These are phyloP conservation scores for Trichosporon inkin DNA, from an alignment of 1,284 basidiomycete species.

Conservation along the genomic window DNA sequence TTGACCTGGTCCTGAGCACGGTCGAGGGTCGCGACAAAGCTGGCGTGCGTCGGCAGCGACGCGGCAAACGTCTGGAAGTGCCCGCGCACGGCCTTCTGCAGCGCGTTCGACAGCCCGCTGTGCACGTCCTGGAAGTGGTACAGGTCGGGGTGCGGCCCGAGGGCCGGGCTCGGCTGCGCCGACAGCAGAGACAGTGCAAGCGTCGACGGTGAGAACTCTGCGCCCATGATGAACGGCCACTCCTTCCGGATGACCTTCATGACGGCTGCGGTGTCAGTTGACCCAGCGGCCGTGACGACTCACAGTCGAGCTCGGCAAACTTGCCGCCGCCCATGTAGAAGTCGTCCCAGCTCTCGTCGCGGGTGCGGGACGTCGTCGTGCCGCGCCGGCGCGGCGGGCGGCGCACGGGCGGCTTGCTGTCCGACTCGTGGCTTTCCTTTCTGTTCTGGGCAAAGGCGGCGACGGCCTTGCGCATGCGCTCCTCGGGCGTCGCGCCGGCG, in stretches of 20 bases:
- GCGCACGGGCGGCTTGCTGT: constrained; percentile 5
- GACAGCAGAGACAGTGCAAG: constrained; percentile 81
- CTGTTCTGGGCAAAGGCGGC: constrained; percentile 42
- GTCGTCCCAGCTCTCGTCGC: constrained; percentile 29
- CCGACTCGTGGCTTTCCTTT: constrained; percentile 13
- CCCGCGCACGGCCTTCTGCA: constrained; percentile 56
- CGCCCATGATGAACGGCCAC: constrained; percentile 82
- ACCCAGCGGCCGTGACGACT: constrained; percentile 10
- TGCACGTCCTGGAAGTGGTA: constrained; percentile 40
- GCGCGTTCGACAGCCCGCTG: constrained; percentile 36
- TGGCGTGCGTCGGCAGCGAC: constrained; percentile 78
- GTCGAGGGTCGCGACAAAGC: constrained; percentile 65
- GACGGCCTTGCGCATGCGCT: constrained; percentile 36
- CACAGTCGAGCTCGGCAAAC: constrained; percentile 49
- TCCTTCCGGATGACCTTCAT: constrained; percentile 78
- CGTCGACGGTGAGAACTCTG: constrained; percentile 89
- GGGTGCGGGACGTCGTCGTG: constrained; percentile 15
- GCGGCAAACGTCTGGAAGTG: constrained; percentile 90
- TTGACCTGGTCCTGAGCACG: constrained; percentile 68
- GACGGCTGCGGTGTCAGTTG: constrained; percentile 58
- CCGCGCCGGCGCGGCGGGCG: constrained; percentile 16
- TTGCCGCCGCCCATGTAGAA: constrained; percentile 32
- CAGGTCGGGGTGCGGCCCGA: constrained; percentile 34
- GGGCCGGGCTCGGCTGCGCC: constrained; percentile 55
- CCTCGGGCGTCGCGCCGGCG: background rate